Base-by-base conservation (phyloP, 83 land plant species). In the Isoetes engelmannii region DNA sequence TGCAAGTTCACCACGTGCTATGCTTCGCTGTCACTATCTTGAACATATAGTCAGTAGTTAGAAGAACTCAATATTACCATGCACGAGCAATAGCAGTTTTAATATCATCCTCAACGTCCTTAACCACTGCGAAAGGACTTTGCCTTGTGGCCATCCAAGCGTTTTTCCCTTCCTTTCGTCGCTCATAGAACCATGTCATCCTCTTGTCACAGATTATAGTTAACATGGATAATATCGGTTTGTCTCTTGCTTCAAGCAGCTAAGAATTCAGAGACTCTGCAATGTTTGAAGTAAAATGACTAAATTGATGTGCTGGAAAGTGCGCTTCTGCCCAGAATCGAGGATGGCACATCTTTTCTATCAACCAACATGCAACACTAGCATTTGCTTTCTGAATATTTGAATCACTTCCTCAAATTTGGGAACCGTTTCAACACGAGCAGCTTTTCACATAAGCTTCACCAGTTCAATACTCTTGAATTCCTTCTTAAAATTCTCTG, bases 111-210 rank as follows among this genome's bases (percentile, higher is more conserved):
- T 51, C 55, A n/a, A 17, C 13, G 1, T 15, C 17, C 55, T 51
- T 51, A 12, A 12, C 13, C 55, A 1, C 0, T 12, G 17, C 55
- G 3, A 51, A 51, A 51, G 13, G 1, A 17, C 17, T 51, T 12
- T 51, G 55, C 17, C 55, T 51, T 51, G 17, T 51, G 17, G 55
- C 17, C 55, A 51, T 51, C 55, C 3, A 51, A 12, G 55, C 55
- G 1, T 51, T 3, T 1, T 51, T 51, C 1, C 55, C 55, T 51
- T 51, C 15, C 55, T 51, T 51, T 3, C 17, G 13, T 51, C 17
- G 13, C 17, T 51, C 17, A 51, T 12, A 17, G 55, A 51, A 51
- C 55, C 55, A 51, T 51, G 55, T 51, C 55, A 51, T 51, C 55
- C 0, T 51, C 55, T 51, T 51, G 13, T 3, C 55, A 12, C 55